Evolutionary conservation across 345 rosid genomes (phyloP).

Genomic region (Euclidium syriacum): DNA sequence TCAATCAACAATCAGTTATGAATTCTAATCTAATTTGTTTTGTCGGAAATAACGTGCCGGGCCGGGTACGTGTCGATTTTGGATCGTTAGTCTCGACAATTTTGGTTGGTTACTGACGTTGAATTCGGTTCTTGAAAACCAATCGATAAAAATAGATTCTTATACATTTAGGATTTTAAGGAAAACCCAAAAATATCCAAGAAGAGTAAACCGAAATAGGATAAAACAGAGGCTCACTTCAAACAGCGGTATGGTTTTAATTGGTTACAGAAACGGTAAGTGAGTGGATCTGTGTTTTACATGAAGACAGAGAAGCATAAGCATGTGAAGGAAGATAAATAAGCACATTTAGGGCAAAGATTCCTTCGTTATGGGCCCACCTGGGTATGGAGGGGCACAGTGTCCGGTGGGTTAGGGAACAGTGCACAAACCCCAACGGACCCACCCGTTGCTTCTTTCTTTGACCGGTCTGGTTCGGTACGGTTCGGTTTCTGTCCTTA

Average conservation of each 20-base stretch:
- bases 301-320: conserved; percentile 29
- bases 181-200: background rate
- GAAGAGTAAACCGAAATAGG: background rate
- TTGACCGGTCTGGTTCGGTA: conserved; percentile 43
- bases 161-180: background rate
- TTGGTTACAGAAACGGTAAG: background rate
- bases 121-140: background rate
- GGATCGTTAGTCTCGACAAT: conserved; percentile 18
- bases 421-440: conserved; percentile 54
- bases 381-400: conserved; percentile 33
- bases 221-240: background rate
- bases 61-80: conserved; percentile 11
- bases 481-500: conserved; percentile 26
- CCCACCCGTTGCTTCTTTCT: conserved; percentile 62
- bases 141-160: too few relatives aligned
- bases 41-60: background rate
- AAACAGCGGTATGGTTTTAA: background rate
- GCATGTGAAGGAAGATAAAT: conserved; percentile 16
- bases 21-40: background rate
- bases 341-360: conserved; percentile 32
- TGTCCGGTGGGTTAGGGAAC: conserved; percentile 60
- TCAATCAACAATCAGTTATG: background rate
- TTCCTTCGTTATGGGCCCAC: conserved; percentile 22
- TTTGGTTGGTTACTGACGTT: conserved; percentile 14
- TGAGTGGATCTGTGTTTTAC: conserved; percentile 7